These are phyloP conservation scores for Sonneratia alba DNA, from an alignment of 345 rosid genomes.

Conservation along the genomic window DNA sequence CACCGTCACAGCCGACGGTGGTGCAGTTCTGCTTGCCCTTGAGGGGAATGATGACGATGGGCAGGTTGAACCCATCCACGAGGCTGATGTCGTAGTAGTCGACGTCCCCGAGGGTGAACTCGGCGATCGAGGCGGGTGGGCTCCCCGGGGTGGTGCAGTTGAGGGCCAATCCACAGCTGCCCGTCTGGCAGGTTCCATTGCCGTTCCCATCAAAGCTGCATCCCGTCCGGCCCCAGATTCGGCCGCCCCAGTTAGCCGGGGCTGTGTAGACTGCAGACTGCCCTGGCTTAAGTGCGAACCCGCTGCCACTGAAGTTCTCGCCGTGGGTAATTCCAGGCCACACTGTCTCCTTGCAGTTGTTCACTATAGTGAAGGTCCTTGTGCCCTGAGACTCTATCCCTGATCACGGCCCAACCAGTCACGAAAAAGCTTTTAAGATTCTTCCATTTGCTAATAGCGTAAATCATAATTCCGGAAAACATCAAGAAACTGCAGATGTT, in stretches of 20 bases:
- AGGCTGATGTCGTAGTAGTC: slow-evolving; percentile 60
- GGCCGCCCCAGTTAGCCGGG: slow-evolving; percentile 38
- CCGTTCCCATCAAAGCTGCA: slow-evolving; percentile 34
- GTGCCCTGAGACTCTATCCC: slow-evolving; percentile 16
- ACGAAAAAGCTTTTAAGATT: background rate
- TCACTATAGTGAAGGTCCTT: slow-evolving; percentile 36
- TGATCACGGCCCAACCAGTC: slow-evolving; percentile 1
- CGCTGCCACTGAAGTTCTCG: slow-evolving; percentile 18
- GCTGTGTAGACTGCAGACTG: slow-evolving; percentile 25
- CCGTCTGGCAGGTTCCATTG: slow-evolving; percentile 40
- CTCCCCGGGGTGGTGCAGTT: slow-evolving; percentile 40
- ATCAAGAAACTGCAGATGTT: background rate
- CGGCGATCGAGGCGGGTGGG: slow-evolving; percentile 44
- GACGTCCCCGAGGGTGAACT: slow-evolving; percentile 30
- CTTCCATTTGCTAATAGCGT: background rate
- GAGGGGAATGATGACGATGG: slow-evolving; percentile 28
- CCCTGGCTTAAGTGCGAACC: slow-evolving; percentile 32
- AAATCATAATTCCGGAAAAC: background rate
- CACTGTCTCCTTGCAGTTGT: slow-evolving; percentile 48
- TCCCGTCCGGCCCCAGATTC: slow-evolving; percentile 60
- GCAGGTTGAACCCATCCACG: slow-evolving; percentile 56
- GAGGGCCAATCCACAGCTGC: slow-evolving; percentile 35
- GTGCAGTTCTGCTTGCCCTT: slow-evolving; percentile 44
- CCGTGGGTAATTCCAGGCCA: slow-evolving; percentile 47
- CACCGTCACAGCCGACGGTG: slow-evolving; percentile 46